Conservation (phyloP, 495 filamentous ascomycete genomes). For the Xylaria bambusicola region DNA sequence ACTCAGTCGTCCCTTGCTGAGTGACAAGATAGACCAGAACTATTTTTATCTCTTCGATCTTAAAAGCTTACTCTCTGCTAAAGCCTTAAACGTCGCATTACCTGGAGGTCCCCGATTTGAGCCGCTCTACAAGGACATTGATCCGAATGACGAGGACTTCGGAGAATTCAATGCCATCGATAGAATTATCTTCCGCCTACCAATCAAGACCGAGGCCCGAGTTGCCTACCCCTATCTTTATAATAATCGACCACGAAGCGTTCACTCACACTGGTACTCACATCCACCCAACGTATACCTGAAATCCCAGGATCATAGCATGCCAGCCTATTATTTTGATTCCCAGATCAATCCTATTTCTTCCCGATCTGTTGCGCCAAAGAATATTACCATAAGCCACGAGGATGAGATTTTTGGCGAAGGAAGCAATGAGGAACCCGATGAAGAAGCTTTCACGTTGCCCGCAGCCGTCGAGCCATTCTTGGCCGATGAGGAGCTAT, state of each 20-base stretch:
- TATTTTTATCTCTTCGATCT: constrained; percentile 98
- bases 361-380: constrained; percentile 88
- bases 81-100: constrained; percentile 95
- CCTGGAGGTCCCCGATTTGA: constrained; percentile 97
- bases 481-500: constrained; percentile 85
- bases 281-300: constrained; percentile 92
- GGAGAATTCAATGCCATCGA: constrained; percentile 99
- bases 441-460: constrained; percentile 78
- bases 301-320: constrained; percentile 79
- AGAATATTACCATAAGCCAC: constrained; percentile 89
- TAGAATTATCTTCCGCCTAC: constrained; percentile 96
- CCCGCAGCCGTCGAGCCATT: constrained; percentile 83
- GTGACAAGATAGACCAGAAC: constrained; percentile 92
- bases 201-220: constrained; percentile 93
- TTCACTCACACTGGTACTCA: constrained; percentile 91
- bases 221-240: constrained; percentile 95
- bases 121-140: constrained; percentile 97
- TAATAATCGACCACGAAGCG: constrained; percentile 93
- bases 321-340: constrained; percentile 98
- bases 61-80: constrained; percentile 93
- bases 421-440: constrained; percentile 77
- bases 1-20: constrained; percentile 85
- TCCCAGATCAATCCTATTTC: constrained; percentile 97
- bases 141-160: constrained; percentile 99
- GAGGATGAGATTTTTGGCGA: constrained; percentile 93